Conservation (phyloP, 495 filamentous ascomycete species). For the Talaromyces wortmannii region DNA sequence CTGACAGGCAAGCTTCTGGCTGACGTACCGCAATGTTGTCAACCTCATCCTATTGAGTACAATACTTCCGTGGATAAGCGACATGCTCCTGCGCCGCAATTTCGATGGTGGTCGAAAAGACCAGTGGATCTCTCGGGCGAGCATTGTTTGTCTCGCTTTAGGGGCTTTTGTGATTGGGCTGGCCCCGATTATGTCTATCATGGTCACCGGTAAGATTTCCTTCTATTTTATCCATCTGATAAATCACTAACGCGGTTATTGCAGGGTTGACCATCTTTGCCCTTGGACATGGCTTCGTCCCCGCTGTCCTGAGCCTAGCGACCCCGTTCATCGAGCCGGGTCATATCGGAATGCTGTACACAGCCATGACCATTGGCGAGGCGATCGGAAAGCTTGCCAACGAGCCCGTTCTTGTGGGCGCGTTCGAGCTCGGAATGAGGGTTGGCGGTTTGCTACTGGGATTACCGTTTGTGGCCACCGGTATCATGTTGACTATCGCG, state of each 20-base stretch:
- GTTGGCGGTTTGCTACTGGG: conserved; percentile 2
- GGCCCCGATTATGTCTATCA: neutral
- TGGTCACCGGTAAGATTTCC: conserved; percentile 1
- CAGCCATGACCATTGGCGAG: conserved; percentile 5
- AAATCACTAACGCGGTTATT: neutral
- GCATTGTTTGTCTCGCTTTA: conserved; percentile 1
- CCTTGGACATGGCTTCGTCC: conserved; percentile 4
- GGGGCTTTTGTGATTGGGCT: conserved; percentile 3
- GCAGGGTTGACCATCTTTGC: conserved; percentile 4
- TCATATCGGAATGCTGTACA: conserved; percentile 4
- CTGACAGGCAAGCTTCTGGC: conserved; percentile 2
- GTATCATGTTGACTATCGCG: conserved; percentile 3
- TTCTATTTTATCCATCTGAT: neutral
- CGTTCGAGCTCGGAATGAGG: conserved; percentile 1
- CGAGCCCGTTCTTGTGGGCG: neutral
- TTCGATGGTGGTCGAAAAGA: conserved; percentile 2
- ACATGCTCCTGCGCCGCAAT: neutral
- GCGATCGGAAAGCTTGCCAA: conserved; percentile 3
- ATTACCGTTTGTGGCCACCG: conserved; percentile 5
- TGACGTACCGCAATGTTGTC: conserved; percentile 5
- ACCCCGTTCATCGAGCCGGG: conserved; percentile 4
- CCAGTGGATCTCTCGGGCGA: conserved; percentile 2
- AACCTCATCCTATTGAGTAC: conserved; percentile 2
- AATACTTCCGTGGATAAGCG: neutral
- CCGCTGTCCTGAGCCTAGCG: conserved; percentile 2